Evolutionary conservation across 2,329 filamentous ascomycete genomes (phyloP).

Genomic region (Knufia petricola): DNA sequence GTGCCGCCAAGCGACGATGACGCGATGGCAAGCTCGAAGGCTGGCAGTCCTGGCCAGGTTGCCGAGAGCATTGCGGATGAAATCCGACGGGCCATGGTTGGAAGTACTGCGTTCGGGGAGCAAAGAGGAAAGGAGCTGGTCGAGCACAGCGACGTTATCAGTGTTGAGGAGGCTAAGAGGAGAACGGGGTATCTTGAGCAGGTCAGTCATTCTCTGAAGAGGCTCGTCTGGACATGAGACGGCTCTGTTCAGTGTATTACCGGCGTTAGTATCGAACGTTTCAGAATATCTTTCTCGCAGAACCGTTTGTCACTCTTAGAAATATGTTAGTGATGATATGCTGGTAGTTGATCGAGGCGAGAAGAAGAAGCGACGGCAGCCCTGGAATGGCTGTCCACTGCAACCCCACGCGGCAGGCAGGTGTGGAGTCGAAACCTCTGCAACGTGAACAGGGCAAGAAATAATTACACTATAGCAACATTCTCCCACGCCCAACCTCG

Average conservation of each 20-base stretch:
- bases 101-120: conserved; percentile 27
- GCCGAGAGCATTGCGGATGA: conserved; percentile 61
- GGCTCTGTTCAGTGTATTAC: too few species aligned
- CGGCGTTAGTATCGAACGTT: too few species aligned
- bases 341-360: too few species aligned
- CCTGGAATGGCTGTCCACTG: too few species aligned
- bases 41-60: conserved; percentile 23
- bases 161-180: conserved; percentile 71
- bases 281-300: too few species aligned
- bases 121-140: conserved; percentile 29
- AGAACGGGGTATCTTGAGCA: conserved; percentile 81
- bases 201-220: conserved; percentile 82
- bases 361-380: too few species aligned
- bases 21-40: neutral
- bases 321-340: too few species aligned
- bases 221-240: conserved; percentile 67
- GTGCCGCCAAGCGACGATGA: conserved; percentile 23
- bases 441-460: neutral
- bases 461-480: conserved; percentile 2
- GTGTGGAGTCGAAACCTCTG: conserved; percentile 7
- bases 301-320: too few species aligned
- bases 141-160: conserved; percentile 64
- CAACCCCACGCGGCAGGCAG: neutral
- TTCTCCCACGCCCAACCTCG: neutral
- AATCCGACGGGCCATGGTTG: conserved; percentile 57